A percentile compares a stretch with the other conserved stretches of the same genome.
phyloP scores from a whole-genome alignment of 192 early-diverging fungal genomes.

The Backusella westeae region DNA sequence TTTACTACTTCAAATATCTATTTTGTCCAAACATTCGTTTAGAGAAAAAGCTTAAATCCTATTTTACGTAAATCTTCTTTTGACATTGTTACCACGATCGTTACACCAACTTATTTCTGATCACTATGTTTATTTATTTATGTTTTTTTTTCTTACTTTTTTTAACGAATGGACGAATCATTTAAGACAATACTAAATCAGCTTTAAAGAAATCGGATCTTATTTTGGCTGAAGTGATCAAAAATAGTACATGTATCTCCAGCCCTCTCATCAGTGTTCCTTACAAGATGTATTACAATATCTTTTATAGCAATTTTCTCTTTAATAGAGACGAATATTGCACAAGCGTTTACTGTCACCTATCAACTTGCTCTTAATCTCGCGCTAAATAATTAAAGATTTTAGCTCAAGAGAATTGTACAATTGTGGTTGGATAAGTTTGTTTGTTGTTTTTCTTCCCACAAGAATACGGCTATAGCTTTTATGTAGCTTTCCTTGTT shows the following conservation, averaged over 20 bases:
- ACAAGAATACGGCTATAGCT: background rate
- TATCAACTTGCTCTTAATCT: background rate
- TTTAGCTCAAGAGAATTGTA: background rate
- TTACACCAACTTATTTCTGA: background rate
- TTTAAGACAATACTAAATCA: background rate
- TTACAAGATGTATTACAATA: background rate
- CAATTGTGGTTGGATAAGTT: background rate
- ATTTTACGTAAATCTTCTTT: background rate
- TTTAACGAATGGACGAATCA: background rate
- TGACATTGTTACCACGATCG: background rate
- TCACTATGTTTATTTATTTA: background rate
- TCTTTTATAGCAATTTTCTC: background rate
- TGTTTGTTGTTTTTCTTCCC: background rate
- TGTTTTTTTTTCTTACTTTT: background rate
- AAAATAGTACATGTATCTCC: background rate
- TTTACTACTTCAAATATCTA: background rate
- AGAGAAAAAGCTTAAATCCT: background rate
- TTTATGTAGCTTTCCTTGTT: background rate
- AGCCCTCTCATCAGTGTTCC: background rate
- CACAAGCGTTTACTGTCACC: background rate
- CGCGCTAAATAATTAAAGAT: background rate
- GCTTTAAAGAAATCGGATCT: background rate
- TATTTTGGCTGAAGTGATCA: background rate
- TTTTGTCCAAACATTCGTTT: background rate
- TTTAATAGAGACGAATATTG: background rate